Evolutionary conservation across 768 basidiomycete species (phyloP).

Genomic region (Lepiota venenata): DNA sequence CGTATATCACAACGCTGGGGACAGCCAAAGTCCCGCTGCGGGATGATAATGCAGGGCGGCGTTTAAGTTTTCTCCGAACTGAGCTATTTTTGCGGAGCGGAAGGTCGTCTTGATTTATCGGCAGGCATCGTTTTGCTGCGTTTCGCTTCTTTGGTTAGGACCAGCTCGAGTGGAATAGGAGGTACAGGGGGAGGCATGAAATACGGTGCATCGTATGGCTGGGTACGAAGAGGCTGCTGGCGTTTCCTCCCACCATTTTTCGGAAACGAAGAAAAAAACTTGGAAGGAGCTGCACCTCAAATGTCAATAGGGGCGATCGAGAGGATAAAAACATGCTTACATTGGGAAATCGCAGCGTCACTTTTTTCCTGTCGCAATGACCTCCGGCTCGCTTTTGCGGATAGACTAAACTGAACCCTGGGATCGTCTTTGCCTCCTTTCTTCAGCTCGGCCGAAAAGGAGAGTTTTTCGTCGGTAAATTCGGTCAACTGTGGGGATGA

Average conservation of each 20-base stretch:
- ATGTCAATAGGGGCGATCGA: not conserved
- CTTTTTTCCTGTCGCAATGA: not conserved
- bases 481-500: conserved; percentile 27
- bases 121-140: conserved; percentile 4
- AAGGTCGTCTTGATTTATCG: not conserved
- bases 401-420: not conserved
- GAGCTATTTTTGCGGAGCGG: not conserved
- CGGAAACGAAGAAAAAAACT: conserved; percentile 13
- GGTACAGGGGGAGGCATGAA: conserved; percentile 50
- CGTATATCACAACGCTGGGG: no score
- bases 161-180: conserved; percentile 4
- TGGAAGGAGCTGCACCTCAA: conserved; percentile 8
- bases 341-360: not conserved
- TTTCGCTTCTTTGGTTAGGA: not conserved
- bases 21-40: no score
- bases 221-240: conserved; percentile 37
- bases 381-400: not conserved
- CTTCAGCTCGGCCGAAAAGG: not conserved
- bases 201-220: conserved; percentile 64
- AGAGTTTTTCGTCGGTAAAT: not conserved
- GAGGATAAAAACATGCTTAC: not conserved
- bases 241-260: conserved; percentile 30
- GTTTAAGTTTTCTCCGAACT: not conserved
- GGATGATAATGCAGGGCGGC: not conserved
- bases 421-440: not conserved